A percentile compares a stretch with the other conserved stretches of the same genome.
These are phyloP conservation scores for Aspergillus phoenicis DNA, from an alignment of 2,329 filamentous ascomycete species.

Conservation along the genomic window DNA sequence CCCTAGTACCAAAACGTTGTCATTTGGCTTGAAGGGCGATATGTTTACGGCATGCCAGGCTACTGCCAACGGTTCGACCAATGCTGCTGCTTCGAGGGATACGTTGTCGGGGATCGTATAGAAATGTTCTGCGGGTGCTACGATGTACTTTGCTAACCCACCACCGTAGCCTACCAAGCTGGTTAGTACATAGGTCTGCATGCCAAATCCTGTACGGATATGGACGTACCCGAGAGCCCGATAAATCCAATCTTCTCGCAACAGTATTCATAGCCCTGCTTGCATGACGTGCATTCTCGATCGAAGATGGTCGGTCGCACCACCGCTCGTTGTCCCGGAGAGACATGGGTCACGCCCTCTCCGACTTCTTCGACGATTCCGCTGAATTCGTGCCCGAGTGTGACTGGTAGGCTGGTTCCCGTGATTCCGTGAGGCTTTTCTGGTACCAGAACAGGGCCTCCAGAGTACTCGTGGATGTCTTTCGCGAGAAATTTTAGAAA, in stretches of 20 bases:
- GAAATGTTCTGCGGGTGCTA: conserved; percentile 30
- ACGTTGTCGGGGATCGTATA: conserved; percentile 28
- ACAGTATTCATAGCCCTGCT: conserved; percentile 62
- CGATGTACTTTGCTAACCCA: conserved; percentile 31
- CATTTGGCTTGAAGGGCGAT: conserved; percentile 49
- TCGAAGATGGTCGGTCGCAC: conserved; percentile 56
- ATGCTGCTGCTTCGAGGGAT: conserved; percentile 53
- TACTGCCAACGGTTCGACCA: conserved; percentile 65
- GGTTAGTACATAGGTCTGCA: background rate
- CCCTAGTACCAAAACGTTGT: conserved; percentile 59
- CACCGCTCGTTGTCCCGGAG: conserved; percentile 48
- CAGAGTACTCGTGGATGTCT: conserved; percentile 58
- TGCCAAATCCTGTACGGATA: no score
- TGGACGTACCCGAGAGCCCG: conserved; percentile 47
- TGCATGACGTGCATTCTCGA: conserved; percentile 45
- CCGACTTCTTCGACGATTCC: conserved; percentile 64
- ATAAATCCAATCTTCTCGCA: conserved; percentile 61
- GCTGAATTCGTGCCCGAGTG: conserved; percentile 67
- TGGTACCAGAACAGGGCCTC: conserved; percentile 54
- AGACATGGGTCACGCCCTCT: conserved; percentile 52
- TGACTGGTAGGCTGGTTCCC: conserved; percentile 59
- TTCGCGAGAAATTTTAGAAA: background rate
- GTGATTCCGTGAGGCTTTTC: conserved; percentile 60
- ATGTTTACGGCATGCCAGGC: conserved; percentile 65
- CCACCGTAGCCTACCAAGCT: conserved; percentile 29